Conservation (phyloP, 2,329 filamentous ascomycete genomes). For the Daldinia sp. region DNA sequence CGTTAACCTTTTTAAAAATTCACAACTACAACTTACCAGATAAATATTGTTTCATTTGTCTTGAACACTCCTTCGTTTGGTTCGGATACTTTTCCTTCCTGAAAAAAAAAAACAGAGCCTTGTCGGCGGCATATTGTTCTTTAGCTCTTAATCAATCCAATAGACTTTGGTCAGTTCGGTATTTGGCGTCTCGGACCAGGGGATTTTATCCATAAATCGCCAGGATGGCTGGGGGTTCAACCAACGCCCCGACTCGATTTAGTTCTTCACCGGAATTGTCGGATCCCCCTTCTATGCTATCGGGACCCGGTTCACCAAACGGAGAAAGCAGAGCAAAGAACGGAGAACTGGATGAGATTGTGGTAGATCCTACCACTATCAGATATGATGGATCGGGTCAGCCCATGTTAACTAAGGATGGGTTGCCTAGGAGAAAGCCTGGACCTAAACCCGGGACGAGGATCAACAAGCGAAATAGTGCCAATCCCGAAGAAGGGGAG, state of each 20-base stretch:
- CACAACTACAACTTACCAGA: background rate
- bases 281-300: slow-evolving; percentile 52
- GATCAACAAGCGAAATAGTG: slow-evolving; percentile 58
- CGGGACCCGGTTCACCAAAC: slow-evolving; percentile 48
- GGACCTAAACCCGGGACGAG: slow-evolving; percentile 73
- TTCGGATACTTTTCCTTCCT: background rate
- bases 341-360: slow-evolving; percentile 50
- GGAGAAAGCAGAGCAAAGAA: slow-evolving; percentile 44
- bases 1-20: background rate
- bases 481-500: slow-evolving; percentile 56
- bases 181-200: background rate
- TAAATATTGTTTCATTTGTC: slow-evolving; percentile 1
- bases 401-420: slow-evolving; percentile 66
- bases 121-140: background rate
- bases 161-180: background rate
- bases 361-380: slow-evolving; percentile 52
- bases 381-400: slow-evolving; percentile 52
- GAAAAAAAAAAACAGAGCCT: no score
- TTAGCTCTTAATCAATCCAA: background rate
- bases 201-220: slow-evolving; percentile 16
- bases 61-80: background rate
- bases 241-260: slow-evolving; percentile 45
- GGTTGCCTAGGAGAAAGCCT: slow-evolving; percentile 72
- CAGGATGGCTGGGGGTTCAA: slow-evolving; percentile 45
- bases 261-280: slow-evolving; percentile 53